These are phyloP conservation scores for Pelargonium australe DNA, from an alignment of 441 rosid species.

Conservation along the genomic window DNA sequence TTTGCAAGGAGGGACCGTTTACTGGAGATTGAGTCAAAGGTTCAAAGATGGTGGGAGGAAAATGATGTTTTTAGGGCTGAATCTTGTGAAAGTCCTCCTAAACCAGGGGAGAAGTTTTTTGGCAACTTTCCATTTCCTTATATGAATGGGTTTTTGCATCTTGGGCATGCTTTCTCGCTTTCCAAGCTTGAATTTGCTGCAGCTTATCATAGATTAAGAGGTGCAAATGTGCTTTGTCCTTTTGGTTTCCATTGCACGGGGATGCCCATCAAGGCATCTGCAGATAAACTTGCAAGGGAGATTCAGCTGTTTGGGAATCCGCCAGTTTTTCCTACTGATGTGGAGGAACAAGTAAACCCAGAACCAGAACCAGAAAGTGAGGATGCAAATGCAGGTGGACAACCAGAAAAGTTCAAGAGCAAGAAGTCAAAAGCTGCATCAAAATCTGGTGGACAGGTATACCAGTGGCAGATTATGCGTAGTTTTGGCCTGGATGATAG, in stretches of 20 bases:
- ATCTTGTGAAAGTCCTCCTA: constrained; percentile 40
- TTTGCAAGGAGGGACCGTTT: constrained; percentile 69
- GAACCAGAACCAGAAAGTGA: constrained; percentile 22
- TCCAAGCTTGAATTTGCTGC: constrained; percentile 84
- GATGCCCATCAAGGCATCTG: constrained; percentile 94
- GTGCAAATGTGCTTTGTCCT: constrained; percentile 76
- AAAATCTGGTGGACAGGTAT: constrained; percentile 64
- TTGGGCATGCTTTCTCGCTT: constrained; percentile 80
- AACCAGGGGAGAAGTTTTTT: constrained; percentile 68
- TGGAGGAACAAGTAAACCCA: constrained; percentile 25
- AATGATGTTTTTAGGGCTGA: constrained; percentile 61
- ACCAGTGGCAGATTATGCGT: constrained; percentile 94
- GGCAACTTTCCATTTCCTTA: constrained; percentile 86
- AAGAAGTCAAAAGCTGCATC: constrained; percentile 80
- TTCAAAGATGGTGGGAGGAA: constrained; percentile 61
- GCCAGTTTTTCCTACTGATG: constrained; percentile 44
- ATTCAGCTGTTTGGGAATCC: constrained; percentile 68
- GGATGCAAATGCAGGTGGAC: constrained; percentile 26
- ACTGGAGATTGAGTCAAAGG: constrained; percentile 54
- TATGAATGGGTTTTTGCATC: constrained; percentile 84
- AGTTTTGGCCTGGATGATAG: constrained; percentile 66
- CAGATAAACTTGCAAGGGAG: constrained; percentile 83
- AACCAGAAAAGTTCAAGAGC: constrained; percentile 62
- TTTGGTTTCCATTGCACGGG: constrained; percentile 90
- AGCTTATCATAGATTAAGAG: constrained; percentile 70